Evolutionary conservation across 768 basidiomycete species (phyloP).

Genomic region (Pilatotrama ljubarskyi): DNA sequence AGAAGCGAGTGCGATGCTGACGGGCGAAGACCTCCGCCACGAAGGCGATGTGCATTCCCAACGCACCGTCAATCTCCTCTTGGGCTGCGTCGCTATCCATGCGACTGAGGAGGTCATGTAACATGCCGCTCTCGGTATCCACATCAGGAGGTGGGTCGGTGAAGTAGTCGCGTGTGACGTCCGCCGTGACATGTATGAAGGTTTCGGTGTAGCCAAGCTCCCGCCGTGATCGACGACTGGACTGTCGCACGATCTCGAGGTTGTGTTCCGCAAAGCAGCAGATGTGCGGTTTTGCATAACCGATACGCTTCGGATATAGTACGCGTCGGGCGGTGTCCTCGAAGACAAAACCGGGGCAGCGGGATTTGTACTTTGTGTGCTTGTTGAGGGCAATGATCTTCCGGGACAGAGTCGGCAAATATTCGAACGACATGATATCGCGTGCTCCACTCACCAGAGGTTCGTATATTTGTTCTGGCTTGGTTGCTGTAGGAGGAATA

Average conservation of each 20-base stretch:
- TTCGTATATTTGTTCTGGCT: not conserved
- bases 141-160: slow-evolving; percentile 1
- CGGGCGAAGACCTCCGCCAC: slow-evolving; percentile 14
- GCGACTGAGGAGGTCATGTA: not conserved
- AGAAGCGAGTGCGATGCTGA: slow-evolving; percentile 33
- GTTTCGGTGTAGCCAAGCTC: slow-evolving; percentile 12
- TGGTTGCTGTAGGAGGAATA: not conserved
- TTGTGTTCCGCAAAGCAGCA: not conserved
- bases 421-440: too few species aligned
- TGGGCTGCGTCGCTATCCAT: not conserved
- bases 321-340: not conserved
- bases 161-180: slow-evolving; percentile 9
- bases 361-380: not conserved
- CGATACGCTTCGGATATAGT: not conserved
- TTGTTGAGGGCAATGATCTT: not conserved
- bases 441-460: not conserved
- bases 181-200: slow-evolving; percentile 11
- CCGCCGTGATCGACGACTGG: not conserved
- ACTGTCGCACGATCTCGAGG: not conserved
- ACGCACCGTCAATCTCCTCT: not conserved
- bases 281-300: slow-evolving; percentile 5
- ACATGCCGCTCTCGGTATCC: not conserved
- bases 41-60: not conserved
- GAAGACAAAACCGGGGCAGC: slow-evolving; percentile 2
- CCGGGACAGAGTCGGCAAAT: too few species aligned